A percentile compares a stretch with the other conserved stretches of the same genome.
Evolutionary conservation across 371 early-diverging fungal genomes (phyloP).

Genomic region (Syncephalastrum contaminatum): DNA sequence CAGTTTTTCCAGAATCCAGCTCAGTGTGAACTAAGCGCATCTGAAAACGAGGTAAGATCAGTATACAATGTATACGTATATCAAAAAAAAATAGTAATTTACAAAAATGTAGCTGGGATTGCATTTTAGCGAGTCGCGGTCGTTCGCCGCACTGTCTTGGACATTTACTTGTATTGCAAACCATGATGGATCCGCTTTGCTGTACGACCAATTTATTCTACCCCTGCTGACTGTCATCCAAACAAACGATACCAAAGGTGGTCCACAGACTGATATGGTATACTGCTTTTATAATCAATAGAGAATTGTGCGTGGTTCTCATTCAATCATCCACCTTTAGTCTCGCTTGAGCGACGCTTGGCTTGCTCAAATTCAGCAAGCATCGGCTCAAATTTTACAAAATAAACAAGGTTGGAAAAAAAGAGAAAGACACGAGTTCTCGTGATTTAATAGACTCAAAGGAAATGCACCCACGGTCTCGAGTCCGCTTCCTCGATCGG

Average conservation of each 20-base stretch:
- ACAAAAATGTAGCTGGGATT: background rate
- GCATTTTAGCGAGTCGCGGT: constrained; percentile 4
- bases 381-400: too few relatives aligned
- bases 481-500: too few relatives aligned
- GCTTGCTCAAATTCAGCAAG: too few relatives aligned
- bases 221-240: constrained; percentile 12
- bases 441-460: too few relatives aligned
- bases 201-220: constrained; percentile 16
- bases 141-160: constrained; percentile 13
- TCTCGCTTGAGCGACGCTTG: too few relatives aligned
- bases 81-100: background rate
- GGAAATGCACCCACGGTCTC: too few relatives aligned
- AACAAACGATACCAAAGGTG: background rate
- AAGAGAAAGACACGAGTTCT: too few relatives aligned
- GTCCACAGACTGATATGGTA: too few relatives aligned
- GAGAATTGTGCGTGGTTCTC: too few relatives aligned
- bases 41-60: background rate
- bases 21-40: background rate
- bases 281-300: too few relatives aligned
- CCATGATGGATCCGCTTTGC: constrained; percentile 5
- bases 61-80: background rate
- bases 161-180: constrained; percentile 8
- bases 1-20: constrained; percentile 4
- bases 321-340: too few relatives aligned
- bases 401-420: too few relatives aligned